These are phyloP conservation scores for Polytolypa hystricis DNA, from an alignment of 2,329 filamentous ascomycete species.

Conservation along the genomic window DNA sequence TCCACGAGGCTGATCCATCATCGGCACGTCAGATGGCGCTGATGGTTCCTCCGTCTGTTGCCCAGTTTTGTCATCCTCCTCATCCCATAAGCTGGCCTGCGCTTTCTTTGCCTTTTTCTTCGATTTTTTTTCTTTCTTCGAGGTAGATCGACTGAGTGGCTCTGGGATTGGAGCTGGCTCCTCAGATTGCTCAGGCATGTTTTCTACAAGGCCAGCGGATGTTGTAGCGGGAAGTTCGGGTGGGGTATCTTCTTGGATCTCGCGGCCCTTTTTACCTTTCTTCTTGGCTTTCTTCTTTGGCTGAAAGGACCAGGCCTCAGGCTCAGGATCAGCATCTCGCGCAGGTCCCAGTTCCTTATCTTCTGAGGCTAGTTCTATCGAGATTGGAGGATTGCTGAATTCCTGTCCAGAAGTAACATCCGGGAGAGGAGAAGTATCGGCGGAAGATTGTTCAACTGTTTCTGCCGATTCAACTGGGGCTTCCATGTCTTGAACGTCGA, in stretches of 20 bases:
- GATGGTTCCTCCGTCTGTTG: background rate
- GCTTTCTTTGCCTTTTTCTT: constrained; percentile 15
- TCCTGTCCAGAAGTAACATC: too few species aligned
- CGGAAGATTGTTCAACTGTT: too few species aligned
- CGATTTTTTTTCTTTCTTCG: constrained; percentile 14
- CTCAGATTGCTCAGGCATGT: background rate
- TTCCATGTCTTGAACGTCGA: too few species aligned
- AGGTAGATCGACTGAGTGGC: constrained; percentile 10
- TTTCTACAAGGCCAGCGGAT: background rate
- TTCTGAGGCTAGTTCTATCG: too few species aligned
- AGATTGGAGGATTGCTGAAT: too few species aligned
- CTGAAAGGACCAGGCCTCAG: background rate
- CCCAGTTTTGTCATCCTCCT: too few species aligned
- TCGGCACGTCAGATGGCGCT: background rate
- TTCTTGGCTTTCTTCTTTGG: constrained; percentile 11
- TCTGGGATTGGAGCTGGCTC: constrained; percentile 3
- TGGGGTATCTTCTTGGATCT: background rate
- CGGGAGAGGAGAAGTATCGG: too few species aligned
- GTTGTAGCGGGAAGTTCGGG: background rate
- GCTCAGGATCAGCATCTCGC: background rate
- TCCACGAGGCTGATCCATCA: background rate
- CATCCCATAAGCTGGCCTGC: background rate
- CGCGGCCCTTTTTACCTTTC: constrained; percentile 7
- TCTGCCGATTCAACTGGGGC: too few species aligned
- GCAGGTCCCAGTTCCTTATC: too few species aligned